A percentile compares a stretch with the other conserved stretches of the same genome.
Conservation (phyloP, 768 basidiomycete species). For the Pluteus cervinus region DNA sequence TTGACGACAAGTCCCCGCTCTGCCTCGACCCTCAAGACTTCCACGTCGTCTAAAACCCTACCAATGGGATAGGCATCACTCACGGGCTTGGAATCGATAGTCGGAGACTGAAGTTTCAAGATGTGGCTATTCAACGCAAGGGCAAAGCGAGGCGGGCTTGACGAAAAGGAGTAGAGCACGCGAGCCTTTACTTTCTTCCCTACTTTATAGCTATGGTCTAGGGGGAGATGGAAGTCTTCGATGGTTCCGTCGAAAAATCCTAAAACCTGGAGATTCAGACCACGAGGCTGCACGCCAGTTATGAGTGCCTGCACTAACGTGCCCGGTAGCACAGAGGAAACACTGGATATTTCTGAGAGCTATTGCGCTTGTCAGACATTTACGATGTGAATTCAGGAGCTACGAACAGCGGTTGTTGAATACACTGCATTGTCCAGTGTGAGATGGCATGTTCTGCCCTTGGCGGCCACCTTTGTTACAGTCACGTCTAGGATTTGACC, state of each 20-base stretch:
- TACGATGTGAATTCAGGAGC: slow-evolving; percentile 6
- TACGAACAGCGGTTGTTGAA: slow-evolving; percentile 49
- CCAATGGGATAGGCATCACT: slow-evolving; percentile 70
- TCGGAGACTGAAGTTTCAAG: slow-evolving; percentile 38
- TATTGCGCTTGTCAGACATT: slow-evolving; percentile 17
- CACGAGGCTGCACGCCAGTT: slow-evolving; percentile 65
- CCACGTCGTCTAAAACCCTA: slow-evolving; percentile 61
- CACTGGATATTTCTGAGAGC: slow-evolving; percentile 73
- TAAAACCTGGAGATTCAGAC: slow-evolving; percentile 83
- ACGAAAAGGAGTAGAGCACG: slow-evolving; percentile 74
- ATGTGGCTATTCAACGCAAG: slow-evolving; percentile 73
- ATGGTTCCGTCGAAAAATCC: slow-evolving; percentile 91
- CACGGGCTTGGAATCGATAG: slow-evolving; percentile 22
- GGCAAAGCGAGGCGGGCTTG: slow-evolving; percentile 79
- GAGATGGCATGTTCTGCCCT: slow-evolving; percentile 76
- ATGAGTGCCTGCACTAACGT: slow-evolving; percentile 76
- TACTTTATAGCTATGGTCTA: slow-evolving; percentile 43
- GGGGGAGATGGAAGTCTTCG: slow-evolving; percentile 68
- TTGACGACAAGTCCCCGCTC: slow-evolving; percentile 80
- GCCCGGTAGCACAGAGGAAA: slow-evolving; percentile 83
- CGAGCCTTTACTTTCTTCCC: slow-evolving; percentile 80
- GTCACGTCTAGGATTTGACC: slow-evolving; percentile 66
- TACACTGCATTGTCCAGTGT: slow-evolving; percentile 44
- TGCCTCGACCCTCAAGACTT: slow-evolving; percentile 65
- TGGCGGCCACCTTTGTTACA: slow-evolving; percentile 64